Base-by-base conservation (phyloP, 108 stramenopile species). In the Skeletonema marinoi region DNA sequence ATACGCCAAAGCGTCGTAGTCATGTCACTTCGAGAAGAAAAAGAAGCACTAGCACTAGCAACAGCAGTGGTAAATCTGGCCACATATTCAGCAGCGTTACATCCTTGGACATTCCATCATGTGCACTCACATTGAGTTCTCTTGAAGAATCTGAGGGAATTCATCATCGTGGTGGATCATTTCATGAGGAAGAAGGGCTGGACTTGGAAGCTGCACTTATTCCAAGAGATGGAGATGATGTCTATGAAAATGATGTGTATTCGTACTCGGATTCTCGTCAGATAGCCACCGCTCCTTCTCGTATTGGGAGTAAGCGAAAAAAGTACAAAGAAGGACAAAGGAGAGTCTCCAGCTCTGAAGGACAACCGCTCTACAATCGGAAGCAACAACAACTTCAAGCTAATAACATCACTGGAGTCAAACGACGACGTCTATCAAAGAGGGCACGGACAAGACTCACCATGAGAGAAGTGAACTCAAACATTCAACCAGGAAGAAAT, bases 381-480 rank as follows among this genome's bases (percentile, higher is more conserved):
- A 10, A 41, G 39, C 11, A 41, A 35, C 38, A 64, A 38, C 31
- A 39, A 39, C 21, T 35, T 2, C 17, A 17, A 60, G 59, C 39
- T 3, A 25, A 56, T 56, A 25, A 4, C 12, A 30, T 29, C 41
- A 54, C 63, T 51, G 63, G 69, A 6, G 33, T 39, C 48, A 78
- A 78, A 25, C 56, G 70, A 25, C 77, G 77, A 12, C 62, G 77
- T 3, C 69, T 78, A 13, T 78, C 77, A 6, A 70, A 70, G 30
- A 31, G 77, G 30, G 77, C 77, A 1, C 41, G 77, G 32, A 78
- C 77, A 36, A 63, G 77, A 65, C 63, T 78, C 29, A 78, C 77
- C 30, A 78, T 65, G 62, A 60, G 77, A 42, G 77, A 78, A 70
- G 69, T 78, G 3, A 78, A 78, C 51, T 42, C 69, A 17, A 60